Evolutionary conservation across 148 eudicot genomes (phyloP).

Genomic region (Diospyros lotus): DNA sequence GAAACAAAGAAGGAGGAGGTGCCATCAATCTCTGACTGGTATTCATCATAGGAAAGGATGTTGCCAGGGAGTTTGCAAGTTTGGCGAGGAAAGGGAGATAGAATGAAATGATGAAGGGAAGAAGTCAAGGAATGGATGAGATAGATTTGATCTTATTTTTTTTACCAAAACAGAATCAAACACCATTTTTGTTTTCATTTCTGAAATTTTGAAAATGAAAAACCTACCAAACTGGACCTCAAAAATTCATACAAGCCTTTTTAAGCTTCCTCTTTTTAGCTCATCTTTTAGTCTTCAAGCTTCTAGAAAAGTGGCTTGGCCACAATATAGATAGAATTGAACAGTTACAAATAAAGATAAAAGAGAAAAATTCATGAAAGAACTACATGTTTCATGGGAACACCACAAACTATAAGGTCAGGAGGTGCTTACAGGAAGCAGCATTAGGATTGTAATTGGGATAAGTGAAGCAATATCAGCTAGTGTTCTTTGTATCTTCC

Average conservation of each 20-base stretch:
- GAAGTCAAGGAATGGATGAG: too few species aligned
- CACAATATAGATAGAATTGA: background rate
- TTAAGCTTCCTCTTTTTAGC: background rate
- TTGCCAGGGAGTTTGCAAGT: too few species aligned
- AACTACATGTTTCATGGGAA: background rate
- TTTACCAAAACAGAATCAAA: too few species aligned
- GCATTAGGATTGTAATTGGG: slow-evolving; percentile 43
- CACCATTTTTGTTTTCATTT: too few species aligned
- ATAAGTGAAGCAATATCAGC: slow-evolving; percentile 36
- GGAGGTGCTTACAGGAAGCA: slow-evolving; percentile 36
- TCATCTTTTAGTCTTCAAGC: background rate
- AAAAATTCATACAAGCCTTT: background rate
- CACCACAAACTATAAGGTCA: background rate
- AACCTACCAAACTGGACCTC: too few species aligned
- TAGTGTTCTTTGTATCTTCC: slow-evolving; percentile 34
- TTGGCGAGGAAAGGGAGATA: too few species aligned
- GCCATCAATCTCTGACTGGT: too few species aligned
- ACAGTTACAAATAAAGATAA: background rate
- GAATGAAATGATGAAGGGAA: too few species aligned
- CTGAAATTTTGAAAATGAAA: too few species aligned
- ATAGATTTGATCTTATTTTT: too few species aligned
- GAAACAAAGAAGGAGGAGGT: too few species aligned
- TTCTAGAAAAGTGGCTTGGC: background rate
- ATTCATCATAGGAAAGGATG: too few species aligned
- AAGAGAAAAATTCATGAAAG: background rate